phyloP scores from a whole-genome alignment of 768 basidiomycete genomes.

The Galerina marginata region DNA sequence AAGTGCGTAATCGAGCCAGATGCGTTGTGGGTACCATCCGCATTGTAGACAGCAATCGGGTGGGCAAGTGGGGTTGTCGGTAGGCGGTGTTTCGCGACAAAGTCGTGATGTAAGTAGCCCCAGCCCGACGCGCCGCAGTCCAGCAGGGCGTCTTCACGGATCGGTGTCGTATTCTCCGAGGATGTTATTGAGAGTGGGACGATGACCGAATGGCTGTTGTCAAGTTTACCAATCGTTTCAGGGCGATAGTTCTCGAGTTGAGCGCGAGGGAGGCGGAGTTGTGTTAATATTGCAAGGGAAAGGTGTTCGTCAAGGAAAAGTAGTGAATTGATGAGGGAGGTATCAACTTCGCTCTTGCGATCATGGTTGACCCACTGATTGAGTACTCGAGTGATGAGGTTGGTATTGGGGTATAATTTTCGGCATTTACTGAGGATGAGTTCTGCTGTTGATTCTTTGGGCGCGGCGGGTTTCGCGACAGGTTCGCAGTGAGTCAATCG shows the following conservation, averaged over 20 bases:
- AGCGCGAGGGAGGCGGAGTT: background rate
- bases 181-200: background rate
- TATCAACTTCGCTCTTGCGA: background rate
- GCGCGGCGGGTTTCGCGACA: too few species aligned
- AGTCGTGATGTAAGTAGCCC: background rate
- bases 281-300: background rate
- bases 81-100: too few species aligned
- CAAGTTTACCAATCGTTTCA: background rate
- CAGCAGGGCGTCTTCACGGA: conserved; percentile 5
- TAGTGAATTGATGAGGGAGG: background rate
- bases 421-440: background rate
- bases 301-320: background rate
- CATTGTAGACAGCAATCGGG: too few species aligned
- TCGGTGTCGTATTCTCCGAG: background rate
- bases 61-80: too few species aligned
- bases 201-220: background rate
- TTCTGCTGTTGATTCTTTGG: background rate
- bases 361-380: background rate
- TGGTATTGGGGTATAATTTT: background rate
- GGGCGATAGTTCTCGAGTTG: background rate
- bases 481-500: too few species aligned
- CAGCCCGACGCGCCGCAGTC: conserved; percentile 17
- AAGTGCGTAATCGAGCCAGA: conserved; percentile 14
- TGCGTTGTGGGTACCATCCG: too few species aligned
- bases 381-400: background rate